phyloP scores from a whole-genome alignment of 2,329 filamentous ascomycete genomes.

The Pseudogymnoascus sp. region DNA sequence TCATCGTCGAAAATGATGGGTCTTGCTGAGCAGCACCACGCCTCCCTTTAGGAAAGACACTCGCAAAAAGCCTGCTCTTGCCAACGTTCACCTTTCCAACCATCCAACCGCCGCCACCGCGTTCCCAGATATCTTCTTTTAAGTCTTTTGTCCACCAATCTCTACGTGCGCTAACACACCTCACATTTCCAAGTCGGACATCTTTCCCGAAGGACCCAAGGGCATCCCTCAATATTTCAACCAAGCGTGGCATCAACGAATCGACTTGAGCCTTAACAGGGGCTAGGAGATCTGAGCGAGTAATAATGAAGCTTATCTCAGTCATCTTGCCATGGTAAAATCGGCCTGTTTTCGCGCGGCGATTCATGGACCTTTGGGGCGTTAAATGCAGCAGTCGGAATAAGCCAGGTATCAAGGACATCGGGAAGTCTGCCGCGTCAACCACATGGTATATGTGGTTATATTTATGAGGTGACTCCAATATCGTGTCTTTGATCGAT shows the following conservation, averaged over 20 bases:
- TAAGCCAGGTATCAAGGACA: slow-evolving; percentile 80
- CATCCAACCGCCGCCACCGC: slow-evolving; percentile 87
- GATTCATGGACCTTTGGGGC: slow-evolving; percentile 71
- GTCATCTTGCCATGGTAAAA: slow-evolving; percentile 63
- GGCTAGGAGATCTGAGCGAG: slow-evolving; percentile 77
- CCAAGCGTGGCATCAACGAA: slow-evolving; percentile 76
- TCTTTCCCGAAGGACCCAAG: slow-evolving; percentile 62
- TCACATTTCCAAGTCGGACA: slow-evolving; percentile 80
- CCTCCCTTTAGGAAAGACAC: slow-evolving; percentile 74
- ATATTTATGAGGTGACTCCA: slow-evolving; percentile 79
- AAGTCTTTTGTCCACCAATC: slow-evolving; percentile 87
- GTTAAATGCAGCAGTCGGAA: slow-evolving; percentile 64
- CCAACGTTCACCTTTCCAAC: slow-evolving; percentile 98
- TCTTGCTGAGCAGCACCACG: slow-evolving; percentile 32
- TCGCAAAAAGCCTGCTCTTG: slow-evolving; percentile 86
- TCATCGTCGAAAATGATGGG: background rate
- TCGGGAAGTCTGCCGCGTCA: slow-evolving; percentile 92
- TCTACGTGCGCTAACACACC: slow-evolving; percentile 77
- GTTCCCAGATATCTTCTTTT: slow-evolving; percentile 77
- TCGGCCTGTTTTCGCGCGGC: slow-evolving; percentile 61
- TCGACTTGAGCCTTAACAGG: slow-evolving; percentile 81
- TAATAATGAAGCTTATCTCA: slow-evolving; percentile 86
- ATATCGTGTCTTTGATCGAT: slow-evolving; percentile 74
- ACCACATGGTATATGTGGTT: slow-evolving; percentile 95
- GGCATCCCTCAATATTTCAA: slow-evolving; percentile 68